Evolutionary conservation across 768 basidiomycete species (phyloP), one percentile per base, ranked within the genome.

Genomic region (Collybiopsis luxurians): DNA sequence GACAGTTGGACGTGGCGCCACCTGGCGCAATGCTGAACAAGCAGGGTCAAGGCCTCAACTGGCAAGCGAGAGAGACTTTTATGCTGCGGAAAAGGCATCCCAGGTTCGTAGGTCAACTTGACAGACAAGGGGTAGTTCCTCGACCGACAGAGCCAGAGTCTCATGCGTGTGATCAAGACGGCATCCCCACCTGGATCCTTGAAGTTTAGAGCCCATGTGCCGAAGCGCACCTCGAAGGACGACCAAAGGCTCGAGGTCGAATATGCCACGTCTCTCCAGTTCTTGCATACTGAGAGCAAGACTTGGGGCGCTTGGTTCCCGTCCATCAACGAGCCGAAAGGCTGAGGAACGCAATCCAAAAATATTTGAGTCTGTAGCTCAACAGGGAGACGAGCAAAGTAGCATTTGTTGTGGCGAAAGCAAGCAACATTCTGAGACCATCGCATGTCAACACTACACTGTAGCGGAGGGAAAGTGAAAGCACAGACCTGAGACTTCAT

Each of bases 311-410:
- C 72, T 47, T 71, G 70, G 27, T 15, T 23, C 28, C 64, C 60
- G 47, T 63, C 47, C 53, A 60, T 62, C 31, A 79, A 63, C n/a
- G 54, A 63, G 28, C 73, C 70, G 55, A 71, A 72, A 0, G 62
- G 53, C 19, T 67, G 62, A 12, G 60, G 55, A n/a, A 75, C 61
- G 59, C 73, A 76, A 17, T 70, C 67, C 9, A 63, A 61, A 62
- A 82, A 82, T 34, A 84, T 76, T 64, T 80, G 76, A 34, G 73
- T 71, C 28, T 74, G 71, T 3, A 82, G 63, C 62, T 83, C 81
- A 1, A 74, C 43, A 4, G 81, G 80, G 6, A 83, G 66, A 13
- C 63, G 59, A 48, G 69, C 64, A 56, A 82, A 75, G 36, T 61
- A 44, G 36, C 50, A 51, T 40, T 24, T 51, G 15, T 51, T 27